Base-by-base conservation (phyloP, 2,329 filamentous ascomycete species). In the Sclerotinia sclerotiorum region DNA sequence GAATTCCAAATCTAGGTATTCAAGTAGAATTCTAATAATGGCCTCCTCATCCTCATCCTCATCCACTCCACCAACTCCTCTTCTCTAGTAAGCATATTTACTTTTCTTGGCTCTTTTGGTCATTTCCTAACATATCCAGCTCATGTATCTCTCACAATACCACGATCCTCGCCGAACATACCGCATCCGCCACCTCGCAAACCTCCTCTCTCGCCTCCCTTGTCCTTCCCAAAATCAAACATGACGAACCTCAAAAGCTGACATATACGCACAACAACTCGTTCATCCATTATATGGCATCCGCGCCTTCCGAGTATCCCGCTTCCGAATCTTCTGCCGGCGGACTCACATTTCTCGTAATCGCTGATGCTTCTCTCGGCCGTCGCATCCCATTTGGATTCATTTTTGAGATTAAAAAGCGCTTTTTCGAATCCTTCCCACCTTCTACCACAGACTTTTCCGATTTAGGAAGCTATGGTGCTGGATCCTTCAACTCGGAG, bases 241-340 rank as follows among this genome's bases (percentile, higher is more conserved):
- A 99, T 82, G 81, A 84, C 72, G 82, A 85, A 42, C 85, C 93
- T 0, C 89, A 97, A 77, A 97, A 97, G 81, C 87, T 97, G 73
- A 98, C 94, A 67, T 97, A 97, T 82, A 96, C 93, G 52, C 93
- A 97, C 80, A 91, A 93, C 81, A 84, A 89, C 70, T 89, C 96
- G 79, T 93, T 95, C 84, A 95, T 98, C 80, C 94, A 99, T 85
- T 97, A 97, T 84, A 91, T 98, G 77, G 87, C 94, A 76, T 91
- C 95, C 77, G 88, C 93, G 0, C 89, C 93, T 13, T 89, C 88
- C 3, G 86, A 86, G 74, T 86, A 89, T 76, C 82, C 82, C 2
- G 68, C 77, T 74, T 75, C 82, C 80, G 79, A 78, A 75, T 83
- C 84, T 62, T 87, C 88, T 10, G 88, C 91, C 63, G 92, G 92